phyloP scores from a whole-genome alignment of 108 stramenopile species.

The Cyclotella sp. region DNA sequence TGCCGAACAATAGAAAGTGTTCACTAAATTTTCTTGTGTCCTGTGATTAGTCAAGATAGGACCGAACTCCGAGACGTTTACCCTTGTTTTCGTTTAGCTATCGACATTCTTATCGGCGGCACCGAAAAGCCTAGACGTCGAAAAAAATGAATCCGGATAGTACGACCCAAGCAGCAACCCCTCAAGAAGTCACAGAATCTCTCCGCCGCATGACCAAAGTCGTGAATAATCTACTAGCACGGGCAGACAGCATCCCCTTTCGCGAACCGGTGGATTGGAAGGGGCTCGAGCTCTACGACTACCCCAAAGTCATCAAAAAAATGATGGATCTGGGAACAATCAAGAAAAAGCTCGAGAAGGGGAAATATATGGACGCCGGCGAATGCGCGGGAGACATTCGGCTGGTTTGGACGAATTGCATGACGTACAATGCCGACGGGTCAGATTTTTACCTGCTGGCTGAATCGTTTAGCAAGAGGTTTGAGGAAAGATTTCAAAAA shows the following conservation, averaged over 20 bases:
- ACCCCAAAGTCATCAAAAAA: constrained; percentile 90
- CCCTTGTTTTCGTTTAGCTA: too few species aligned
- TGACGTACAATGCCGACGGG: constrained; percentile 95
- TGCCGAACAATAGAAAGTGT: too few species aligned
- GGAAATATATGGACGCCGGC: constrained; percentile 73
- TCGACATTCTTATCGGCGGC: too few species aligned
- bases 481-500: constrained; percentile 90
- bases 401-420: constrained; percentile 95
- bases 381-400: constrained; percentile 93
- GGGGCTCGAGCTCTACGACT: constrained; percentile 91
- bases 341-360: constrained; percentile 81
- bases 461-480: constrained; percentile 69
- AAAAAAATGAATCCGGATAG: constrained; percentile 1
- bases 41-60: too few species aligned
- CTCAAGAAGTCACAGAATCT: constrained; percentile 16
- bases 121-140: not conserved
- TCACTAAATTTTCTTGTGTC: too few species aligned
- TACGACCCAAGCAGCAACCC: not conserved
- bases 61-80: too few species aligned
- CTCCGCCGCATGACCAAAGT: constrained; percentile 40
- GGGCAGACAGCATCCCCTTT: constrained; percentile 81
- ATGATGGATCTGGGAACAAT: constrained; percentile 98
- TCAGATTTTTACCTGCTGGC: constrained; percentile 91
- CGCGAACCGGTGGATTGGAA: constrained; percentile 95
- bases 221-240: constrained; percentile 67